Base-by-base conservation (phyloP, 345 rosid species). In the Heritiera fomes region DNA sequence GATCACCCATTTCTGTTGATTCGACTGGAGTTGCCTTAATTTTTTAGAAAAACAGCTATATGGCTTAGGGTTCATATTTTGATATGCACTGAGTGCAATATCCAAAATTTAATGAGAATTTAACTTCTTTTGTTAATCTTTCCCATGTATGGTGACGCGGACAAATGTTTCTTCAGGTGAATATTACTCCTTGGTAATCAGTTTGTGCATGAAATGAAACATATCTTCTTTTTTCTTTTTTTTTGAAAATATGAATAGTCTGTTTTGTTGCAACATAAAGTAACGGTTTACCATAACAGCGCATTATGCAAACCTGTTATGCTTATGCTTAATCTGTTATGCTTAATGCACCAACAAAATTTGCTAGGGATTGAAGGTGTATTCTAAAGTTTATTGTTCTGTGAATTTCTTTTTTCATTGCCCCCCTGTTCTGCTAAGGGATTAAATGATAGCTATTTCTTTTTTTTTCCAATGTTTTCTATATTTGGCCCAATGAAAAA, bases 31-130 rank as follows among this genome's bases (percentile, higher is more conserved):
- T 56, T 30, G n/a, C 34, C 66, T 49, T 71, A 28, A 23, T 6
- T 70, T 49, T 7, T n/a, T 4, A 8, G 9, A 43, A 69, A 40
- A 11, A 59, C 11, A 34, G 79, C 46, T 43, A 15, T 53, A 43
- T 77, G 72, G 53, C 12, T 62, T 78, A 40, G 74, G 69, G 34
- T 40, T 47, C 8, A 14, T 1, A 46, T 38, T 78, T 69, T 55
- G 43, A 12, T 9, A 8, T 52, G 63, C 76, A 34, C 7, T 0
- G 75, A 49, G 8, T 71, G 60, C 59, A 71, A 30, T 50, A 15
- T 71, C 43, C 13, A 14, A 71, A 52, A 71, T 52, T 12, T 53
- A 32, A 71, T 53, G 62, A 53, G 75, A 55, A 53, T 69, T 70
- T 6, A 13, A 10, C 2, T 46, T 14, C 9, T 13, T 46, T 0